These are phyloP conservation scores for Colletotrichum ledebouriae DNA, from an alignment of 2,329 filamentous ascomycete genomes.

Conservation along the genomic window DNA sequence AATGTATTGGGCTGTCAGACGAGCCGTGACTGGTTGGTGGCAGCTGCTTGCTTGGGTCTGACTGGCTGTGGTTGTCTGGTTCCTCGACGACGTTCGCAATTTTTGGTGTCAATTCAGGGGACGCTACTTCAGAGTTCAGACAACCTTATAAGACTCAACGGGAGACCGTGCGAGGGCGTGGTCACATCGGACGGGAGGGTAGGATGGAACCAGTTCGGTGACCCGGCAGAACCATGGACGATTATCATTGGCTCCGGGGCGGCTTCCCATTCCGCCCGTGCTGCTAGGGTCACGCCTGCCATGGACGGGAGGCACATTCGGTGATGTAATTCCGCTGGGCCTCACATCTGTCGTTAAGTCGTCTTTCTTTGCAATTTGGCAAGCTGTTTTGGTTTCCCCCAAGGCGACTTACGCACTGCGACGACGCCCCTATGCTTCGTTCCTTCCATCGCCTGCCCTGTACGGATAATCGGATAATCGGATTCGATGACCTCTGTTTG, in stretches of 20 bases:
- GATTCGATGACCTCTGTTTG: not conserved
- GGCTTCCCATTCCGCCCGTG: no score
- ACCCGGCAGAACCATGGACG: constrained; percentile 3
- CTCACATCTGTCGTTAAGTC: not conserved
- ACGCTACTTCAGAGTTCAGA: not conserved
- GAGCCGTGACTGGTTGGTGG: constrained; percentile 24
- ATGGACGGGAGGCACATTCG: constrained; percentile 24
- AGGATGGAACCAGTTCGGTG: constrained; percentile 28
- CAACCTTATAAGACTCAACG: constrained; percentile 4
- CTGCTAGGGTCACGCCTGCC: constrained; percentile 17
- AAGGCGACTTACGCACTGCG: no score
- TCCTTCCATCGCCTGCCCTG: constrained; percentile 4
- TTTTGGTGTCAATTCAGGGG: constrained; percentile 16
- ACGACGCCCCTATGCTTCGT: constrained; percentile 2
- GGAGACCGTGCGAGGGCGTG: constrained; percentile 29
- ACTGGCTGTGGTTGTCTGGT: not conserved
- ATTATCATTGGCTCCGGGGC: constrained; percentile 16
- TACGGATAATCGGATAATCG: not conserved
- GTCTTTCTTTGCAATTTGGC: not conserved
- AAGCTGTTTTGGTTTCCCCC: no score
- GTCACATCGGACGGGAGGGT: constrained; percentile 11
- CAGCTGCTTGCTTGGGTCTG: constrained; percentile 19
- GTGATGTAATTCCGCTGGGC: constrained; percentile 35
- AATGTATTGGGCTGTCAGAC: constrained; percentile 33
- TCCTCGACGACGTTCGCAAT: constrained; percentile 11